Evolutionary conservation across 257 asterid species (phyloP), one percentile per base, ranked within the genome.

Genomic region (Primulina tabacum): DNA sequence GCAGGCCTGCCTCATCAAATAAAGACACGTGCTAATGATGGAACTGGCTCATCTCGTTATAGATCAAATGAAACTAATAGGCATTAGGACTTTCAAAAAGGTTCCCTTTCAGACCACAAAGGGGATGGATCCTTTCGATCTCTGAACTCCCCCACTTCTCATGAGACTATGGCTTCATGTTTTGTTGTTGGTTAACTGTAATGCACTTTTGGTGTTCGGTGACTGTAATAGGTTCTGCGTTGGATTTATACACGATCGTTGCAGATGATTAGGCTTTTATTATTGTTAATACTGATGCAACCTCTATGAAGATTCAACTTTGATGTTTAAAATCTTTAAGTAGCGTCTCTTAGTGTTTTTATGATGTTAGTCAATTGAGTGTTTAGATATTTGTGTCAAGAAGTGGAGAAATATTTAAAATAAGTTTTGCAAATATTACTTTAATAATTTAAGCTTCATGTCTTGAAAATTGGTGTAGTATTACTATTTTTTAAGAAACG

Each of bases 31-130:
- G 62, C 2, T 55, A 62, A 71, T 18, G 74, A 77, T 55, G 60
- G 52, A 58, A 62, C 64, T 21, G 77, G 82, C 59, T 55, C 83
- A 29, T 76, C 81, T 17, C 73, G 75, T 16, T 62, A 7, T 74
- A 74, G 69, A 61, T 62, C 85, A 17, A 79, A 71, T 68, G 78
- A 55, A 38, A 67, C 70, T 35, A 69, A 75, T 69, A 76, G 77
- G 60, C 82, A 30, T 63, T 80, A 82, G 72, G 18, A 20, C 50
- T 35, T 37, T 58, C 8, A 8, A 9, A 53, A 50, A 18, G 55
- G 55, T 6, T 12, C 32, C 2, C 33, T 9, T 38, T 33, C 6
- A 50, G 57, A 4, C 2, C 60, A 12, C 8, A 33, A 6, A 20
- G 70, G 4, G 0, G 30, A 28, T 11, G 38, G n/a, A 30, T 43